phyloP scores from a whole-genome alignment of 345 rosid genomes.

The Salix udensis region DNA sequence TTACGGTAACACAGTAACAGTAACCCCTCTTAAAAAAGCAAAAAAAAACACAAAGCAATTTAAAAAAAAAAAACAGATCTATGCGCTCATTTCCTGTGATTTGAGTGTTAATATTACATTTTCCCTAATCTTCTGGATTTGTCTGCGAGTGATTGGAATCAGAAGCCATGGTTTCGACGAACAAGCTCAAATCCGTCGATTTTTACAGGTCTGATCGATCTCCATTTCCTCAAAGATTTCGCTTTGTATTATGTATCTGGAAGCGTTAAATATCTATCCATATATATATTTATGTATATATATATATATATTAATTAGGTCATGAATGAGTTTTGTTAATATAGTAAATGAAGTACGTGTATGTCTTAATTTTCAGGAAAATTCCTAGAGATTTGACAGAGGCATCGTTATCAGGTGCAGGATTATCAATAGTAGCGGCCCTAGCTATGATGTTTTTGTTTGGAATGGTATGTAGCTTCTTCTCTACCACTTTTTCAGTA shows the following conservation, averaged over 20 bases:
- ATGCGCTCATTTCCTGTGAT: conserved; percentile 1
- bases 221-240: not conserved
- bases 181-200: conserved; percentile 35
- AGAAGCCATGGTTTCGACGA: conserved; percentile 24
- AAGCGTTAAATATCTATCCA: not conserved
- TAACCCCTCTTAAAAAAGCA: too few species aligned
- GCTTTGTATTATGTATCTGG: not conserved
- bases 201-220: conserved; percentile 25
- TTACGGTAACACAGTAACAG: too few species aligned
- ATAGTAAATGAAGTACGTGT: not conserved
- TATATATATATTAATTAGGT: not conserved
- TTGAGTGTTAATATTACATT: not conserved
- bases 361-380: conserved; percentile 52
- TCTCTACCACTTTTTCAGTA: not conserved
- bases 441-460: conserved; percentile 82
- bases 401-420: conserved; percentile 95
- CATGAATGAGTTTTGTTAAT: not conserved
- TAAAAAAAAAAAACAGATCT: not conserved
- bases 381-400: conserved; percentile 99
- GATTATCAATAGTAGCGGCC: conserved; percentile 86
- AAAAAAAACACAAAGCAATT: too few species aligned
- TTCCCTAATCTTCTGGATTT: not conserved
- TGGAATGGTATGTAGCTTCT: conserved; percentile 78
- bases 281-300: not conserved
- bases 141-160: not conserved